Evolutionary conservation across 768 basidiomycete species (phyloP).

Genomic region (Steccherinum ochraceum): DNA sequence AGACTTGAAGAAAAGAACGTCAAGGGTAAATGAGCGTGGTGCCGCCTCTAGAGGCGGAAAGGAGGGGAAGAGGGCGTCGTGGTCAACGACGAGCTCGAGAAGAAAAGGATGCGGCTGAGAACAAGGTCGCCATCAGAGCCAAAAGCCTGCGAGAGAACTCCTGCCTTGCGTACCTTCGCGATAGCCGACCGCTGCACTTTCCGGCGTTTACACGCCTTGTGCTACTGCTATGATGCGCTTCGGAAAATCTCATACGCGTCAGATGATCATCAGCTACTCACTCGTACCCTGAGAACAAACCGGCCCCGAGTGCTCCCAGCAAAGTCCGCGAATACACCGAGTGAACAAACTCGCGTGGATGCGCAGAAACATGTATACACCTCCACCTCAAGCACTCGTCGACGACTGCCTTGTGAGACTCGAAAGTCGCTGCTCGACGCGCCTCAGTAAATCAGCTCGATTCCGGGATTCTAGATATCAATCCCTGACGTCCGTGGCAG

Average conservation of each 20-base stretch:
- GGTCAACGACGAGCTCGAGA: neutral
- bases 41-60: conserved; percentile 1
- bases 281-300: neutral
- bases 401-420: too few species aligned
- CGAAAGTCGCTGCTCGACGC: too few species aligned
- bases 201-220: neutral
- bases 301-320: neutral
- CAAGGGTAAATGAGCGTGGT: conserved; percentile 7
- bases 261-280: neutral
- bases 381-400: too few species aligned
- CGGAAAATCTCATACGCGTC: neutral
- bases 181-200: neutral
- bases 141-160: neutral
- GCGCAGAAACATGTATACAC: too few species aligned
- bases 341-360: too few species aligned
- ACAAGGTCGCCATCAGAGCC: conserved; percentile 1
- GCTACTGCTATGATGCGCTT: neutral
- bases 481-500: too few species aligned
- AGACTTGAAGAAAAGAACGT: conserved; percentile 5
- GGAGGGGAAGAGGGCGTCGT: conserved; percentile 2
- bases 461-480: too few species aligned
- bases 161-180: neutral
- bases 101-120: neutral
- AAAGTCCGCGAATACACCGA: neutral
- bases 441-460: too few species aligned